phyloP scores from a whole-genome alignment of 805 yeast species.

The Teunomyces lycoperdinae region DNA sequence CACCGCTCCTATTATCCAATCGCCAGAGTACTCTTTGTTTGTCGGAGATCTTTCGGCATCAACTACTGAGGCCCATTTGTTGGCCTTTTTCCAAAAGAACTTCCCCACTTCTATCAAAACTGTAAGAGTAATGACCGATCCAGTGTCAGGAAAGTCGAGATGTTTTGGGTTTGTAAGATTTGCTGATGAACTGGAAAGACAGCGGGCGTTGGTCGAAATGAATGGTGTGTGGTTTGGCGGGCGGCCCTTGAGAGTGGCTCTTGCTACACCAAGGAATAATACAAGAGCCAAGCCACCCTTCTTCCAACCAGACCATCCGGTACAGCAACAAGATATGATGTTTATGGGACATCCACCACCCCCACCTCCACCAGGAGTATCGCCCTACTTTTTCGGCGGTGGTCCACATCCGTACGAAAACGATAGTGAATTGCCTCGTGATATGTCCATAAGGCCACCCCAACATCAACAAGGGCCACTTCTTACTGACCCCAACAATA shows the following conservation, averaged over 20 bases:
- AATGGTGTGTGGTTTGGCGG: constrained; percentile 81
- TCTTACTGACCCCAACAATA: constrained; percentile 56
- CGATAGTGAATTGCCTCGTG: neutral
- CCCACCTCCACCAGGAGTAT: constrained; percentile 10
- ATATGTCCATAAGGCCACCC: neutral
- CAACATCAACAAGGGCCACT: constrained; percentile 19
- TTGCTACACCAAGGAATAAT: constrained; percentile 66
- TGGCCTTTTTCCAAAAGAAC: constrained; percentile 66
- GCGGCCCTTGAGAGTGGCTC: constrained; percentile 70
- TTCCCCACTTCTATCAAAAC: constrained; percentile 67
- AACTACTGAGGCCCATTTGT: constrained; percentile 75
- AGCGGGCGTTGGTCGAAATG: constrained; percentile 68
- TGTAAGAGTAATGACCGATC: constrained; percentile 84
- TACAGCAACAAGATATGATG: constrained; percentile 13
- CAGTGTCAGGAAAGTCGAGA: constrained; percentile 70
- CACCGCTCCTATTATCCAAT: constrained; percentile 64
- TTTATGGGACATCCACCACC: constrained; percentile 14
- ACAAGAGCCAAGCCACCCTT: constrained; percentile 1
- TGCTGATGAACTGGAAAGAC: constrained; percentile 65
- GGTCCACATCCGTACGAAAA: constrained; percentile 1
- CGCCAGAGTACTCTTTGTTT: constrained; percentile 74
- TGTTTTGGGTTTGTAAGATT: constrained; percentile 83
- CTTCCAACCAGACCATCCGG: constrained; percentile 7
- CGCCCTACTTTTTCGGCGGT: constrained; percentile 7
- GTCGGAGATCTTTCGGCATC: constrained; percentile 82